Percentiles rank a stretch among this genome's conserved stretches.
Conservation (phyloP, 78 protist genomes). For the Pigoraptor vietnamica region DNA sequence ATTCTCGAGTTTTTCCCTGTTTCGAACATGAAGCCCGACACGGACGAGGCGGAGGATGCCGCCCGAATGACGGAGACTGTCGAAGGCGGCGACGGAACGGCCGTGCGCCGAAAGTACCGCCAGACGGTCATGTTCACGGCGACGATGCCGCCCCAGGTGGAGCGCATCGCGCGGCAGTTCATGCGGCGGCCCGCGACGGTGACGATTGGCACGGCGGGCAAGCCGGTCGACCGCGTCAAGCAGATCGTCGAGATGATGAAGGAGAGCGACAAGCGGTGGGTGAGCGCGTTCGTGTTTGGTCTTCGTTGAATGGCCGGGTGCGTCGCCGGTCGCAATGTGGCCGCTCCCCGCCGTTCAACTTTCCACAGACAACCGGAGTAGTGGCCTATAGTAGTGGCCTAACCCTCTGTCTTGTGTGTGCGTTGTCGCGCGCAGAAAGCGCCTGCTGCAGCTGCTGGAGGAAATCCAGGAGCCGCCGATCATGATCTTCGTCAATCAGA, state of each 20-base stretch:
- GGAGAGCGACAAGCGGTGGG: constrained; percentile 6
- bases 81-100: no score
- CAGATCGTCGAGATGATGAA: not conserved
- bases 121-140: constrained; percentile 71
- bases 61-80: no score
- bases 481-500: constrained; percentile 76
- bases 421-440: no score
- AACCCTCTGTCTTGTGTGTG: no score
- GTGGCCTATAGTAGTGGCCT: no score
- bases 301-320: no score
- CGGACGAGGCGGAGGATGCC: constrained; percentile 32
- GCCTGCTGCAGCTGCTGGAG: not conserved
- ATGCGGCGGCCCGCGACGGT: not conserved
- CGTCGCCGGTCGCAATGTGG: no score
- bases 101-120: not conserved
- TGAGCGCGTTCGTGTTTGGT: no score
- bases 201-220: not conserved
- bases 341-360: no score
- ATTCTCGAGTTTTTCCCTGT: constrained; percentile 78
- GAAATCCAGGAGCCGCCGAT: constrained; percentile 52
- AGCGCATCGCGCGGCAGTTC: not conserved
- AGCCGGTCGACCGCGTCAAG: constrained; percentile 6
- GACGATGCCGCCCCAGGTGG: constrained; percentile 44
- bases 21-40: constrained; percentile 39
- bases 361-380: no score